Evolutionary conservation across 73 alveolate genomes (phyloP).

Genomic region (Tetrahymena elliotti): DNA sequence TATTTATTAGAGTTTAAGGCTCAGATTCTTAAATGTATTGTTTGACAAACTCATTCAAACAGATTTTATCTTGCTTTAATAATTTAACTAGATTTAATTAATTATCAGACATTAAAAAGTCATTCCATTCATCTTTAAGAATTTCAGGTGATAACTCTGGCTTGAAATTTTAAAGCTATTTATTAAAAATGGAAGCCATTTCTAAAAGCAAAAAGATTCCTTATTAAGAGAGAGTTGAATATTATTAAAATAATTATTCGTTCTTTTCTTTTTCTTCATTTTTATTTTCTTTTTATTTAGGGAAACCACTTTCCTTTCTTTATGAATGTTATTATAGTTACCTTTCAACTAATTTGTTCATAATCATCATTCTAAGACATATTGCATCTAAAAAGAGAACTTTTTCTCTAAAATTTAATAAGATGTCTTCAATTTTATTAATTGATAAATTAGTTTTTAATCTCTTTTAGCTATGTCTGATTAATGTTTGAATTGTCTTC

Average conservation of each 20-base stretch:
- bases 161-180: background rate
- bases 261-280: background rate
- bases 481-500: background rate
- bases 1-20: background rate
- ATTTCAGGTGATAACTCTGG: background rate
- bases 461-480: background rate
- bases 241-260: background rate
- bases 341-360: background rate
- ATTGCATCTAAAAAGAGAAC: constrained; percentile 13
- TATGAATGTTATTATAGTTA: background rate
- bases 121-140: background rate
- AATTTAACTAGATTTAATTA: background rate
- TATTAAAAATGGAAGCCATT: background rate
- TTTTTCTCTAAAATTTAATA: constrained; percentile 8
- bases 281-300: background rate
- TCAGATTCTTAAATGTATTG: background rate
- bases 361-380: background rate
- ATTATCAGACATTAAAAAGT: background rate
- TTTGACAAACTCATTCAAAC: background rate
- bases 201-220: background rate
- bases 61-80: background rate
- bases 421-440: constrained; percentile 19
- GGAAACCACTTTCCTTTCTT: background rate
- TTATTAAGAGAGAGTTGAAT: background rate
- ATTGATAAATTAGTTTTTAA: background rate